Base-by-base conservation (phyloP, 177 flowering plant genomes). In the Vitis hybrid region DNA sequence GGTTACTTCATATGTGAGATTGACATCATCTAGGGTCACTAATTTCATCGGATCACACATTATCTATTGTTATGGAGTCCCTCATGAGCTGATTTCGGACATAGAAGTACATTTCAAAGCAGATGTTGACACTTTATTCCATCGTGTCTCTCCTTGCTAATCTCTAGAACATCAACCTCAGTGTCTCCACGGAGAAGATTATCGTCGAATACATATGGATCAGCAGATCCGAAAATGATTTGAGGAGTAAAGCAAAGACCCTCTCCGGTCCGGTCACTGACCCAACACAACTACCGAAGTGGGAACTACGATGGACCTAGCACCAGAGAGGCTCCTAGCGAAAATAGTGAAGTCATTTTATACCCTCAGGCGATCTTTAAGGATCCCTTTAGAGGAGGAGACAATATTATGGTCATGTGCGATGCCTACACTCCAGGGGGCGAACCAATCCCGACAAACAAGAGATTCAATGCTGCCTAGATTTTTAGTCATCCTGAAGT, bases 301-400 rank as follows among this genome's bases (percentile, higher is more conserved):
- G 80, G 80, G 80, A 77, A 77, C 74, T 77, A 55, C n/a, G 80
- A 77, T 60, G 77, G 80, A 32, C 74, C 74, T 9, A 77, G 80
- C 52, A 77, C 80, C 0, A 64, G 65, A 48, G 74, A 77, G 71
- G 81, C 81, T 57, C 72, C 73, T 2, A 78, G 70, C 14, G 75
- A 74, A 12, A 70, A 78, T 55, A 78, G 78, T 63, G 81, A 78
- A 71, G 81, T 78, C 45, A 78, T 78, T 19, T 17, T 78, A 13
- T 64, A 70, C 57, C 92, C 92, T 59, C 88, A 85, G 58, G 89
- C 90, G 0, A 77, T 88, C 3, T 87, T 88, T 72, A 87, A 64
- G 74, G 92, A 85, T 67, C 88, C 90, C 5, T 87, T 87, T 66
- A 77, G 88, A 52, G 75, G 83, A 73, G 90, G 88, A 18, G 84